Evolutionary conservation across 441 rosid genomes (phyloP).

Genomic region (Macaranga tanarius): DNA sequence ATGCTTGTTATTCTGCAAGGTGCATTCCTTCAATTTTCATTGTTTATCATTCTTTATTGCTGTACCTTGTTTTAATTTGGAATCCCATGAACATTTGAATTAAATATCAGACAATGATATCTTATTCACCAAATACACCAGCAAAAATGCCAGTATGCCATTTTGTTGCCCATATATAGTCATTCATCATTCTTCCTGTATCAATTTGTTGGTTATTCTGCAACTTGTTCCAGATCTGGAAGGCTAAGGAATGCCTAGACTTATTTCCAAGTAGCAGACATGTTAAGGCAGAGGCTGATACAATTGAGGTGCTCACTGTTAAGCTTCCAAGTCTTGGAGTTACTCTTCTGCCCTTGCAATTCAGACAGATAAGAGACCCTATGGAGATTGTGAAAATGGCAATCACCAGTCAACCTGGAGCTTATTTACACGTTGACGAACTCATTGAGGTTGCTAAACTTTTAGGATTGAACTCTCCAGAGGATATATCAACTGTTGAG

Average conservation of each 20-base stretch:
- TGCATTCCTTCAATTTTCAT: neutral
- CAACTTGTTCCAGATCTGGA: conserved; percentile 75
- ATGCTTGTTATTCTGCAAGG: neutral
- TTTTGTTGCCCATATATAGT: neutral
- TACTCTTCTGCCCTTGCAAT: conserved; percentile 86
- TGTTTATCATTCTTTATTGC: neutral
- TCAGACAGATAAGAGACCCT: conserved; percentile 93
- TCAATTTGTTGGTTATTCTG: conserved; percentile 22
- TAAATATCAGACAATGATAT: no score
- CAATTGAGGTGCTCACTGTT: conserved; percentile 80
- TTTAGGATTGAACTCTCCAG: conserved; percentile 80
- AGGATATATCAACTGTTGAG: conserved; percentile 79
- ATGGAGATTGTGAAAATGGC: conserved; percentile 98
- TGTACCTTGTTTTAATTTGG: neutral
- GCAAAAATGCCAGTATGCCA: neutral
- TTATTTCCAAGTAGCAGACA: conserved; percentile 78
- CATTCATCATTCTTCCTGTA: neutral
- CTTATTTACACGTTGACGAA: conserved; percentile 88
- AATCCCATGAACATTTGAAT: neutral
- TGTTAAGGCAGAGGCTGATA: conserved; percentile 82
- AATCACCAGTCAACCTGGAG: conserved; percentile 85
- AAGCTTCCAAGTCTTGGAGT: conserved; percentile 97
- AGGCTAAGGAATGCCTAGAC: conserved; percentile 93
- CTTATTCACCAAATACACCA: neutral
- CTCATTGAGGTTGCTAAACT: conserved; percentile 92